Percentiles rank a stretch among this genome's conserved stretches.
These are phyloP conservation scores for Firmiana major DNA, from an alignment of 345 rosid genomes.

Conservation along the genomic window DNA sequence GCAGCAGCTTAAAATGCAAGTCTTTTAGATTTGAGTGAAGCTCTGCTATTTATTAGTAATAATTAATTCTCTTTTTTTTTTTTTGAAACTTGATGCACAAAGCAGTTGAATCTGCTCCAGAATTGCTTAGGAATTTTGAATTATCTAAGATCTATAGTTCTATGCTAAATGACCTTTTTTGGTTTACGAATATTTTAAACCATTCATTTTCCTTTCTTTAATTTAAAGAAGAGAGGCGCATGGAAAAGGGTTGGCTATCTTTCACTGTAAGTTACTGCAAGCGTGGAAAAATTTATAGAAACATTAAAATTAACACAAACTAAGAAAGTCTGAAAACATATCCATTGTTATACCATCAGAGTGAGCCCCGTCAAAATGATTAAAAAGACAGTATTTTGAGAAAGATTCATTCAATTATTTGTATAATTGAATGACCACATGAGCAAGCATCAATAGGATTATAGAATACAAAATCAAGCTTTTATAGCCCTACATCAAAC, in stretches of 20 bases:
- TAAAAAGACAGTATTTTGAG: not conserved
- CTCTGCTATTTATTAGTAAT: not conserved
- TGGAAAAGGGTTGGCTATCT: not conserved
- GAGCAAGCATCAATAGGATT: not conserved
- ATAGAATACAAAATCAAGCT: not conserved
- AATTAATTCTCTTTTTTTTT: not conserved
- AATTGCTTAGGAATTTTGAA: not conserved
- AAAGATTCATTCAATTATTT: not conserved
- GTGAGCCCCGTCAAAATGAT: not conserved
- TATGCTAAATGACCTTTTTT: not conserved
- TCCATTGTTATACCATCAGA: not conserved
- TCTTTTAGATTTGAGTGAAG: not conserved
- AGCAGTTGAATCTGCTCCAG: not conserved
- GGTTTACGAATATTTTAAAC: not conserved
- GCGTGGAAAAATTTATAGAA: not conserved
- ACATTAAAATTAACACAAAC: not conserved
- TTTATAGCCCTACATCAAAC: constrained; percentile 6
- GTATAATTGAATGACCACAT: not conserved
- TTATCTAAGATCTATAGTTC: not conserved
- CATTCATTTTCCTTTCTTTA: not conserved
- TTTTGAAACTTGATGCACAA: not conserved
- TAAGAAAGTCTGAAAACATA: not conserved
- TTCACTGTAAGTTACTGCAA: not conserved
- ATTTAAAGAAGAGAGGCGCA: not conserved
- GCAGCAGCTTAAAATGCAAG: not conserved